Evolutionary conservation across 2,329 filamentous ascomycete species (phyloP).

Genomic region (Cladophialophora exuberans): DNA sequence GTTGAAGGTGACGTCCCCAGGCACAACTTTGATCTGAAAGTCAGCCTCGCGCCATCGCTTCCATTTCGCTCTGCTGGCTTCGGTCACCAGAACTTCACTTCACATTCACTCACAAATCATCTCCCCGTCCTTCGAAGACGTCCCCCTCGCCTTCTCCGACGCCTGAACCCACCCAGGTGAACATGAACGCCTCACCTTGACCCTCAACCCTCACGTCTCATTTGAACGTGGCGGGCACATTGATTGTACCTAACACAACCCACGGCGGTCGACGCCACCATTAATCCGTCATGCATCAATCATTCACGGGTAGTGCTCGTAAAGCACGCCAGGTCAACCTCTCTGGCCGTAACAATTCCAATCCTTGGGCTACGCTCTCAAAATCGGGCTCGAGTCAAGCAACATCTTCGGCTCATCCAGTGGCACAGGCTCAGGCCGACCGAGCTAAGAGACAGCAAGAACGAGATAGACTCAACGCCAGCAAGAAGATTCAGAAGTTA

Average conservation of each 20-base stretch:
- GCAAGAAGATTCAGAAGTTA: slow-evolving; percentile 72
- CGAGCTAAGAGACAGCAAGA: slow-evolving; percentile 79
- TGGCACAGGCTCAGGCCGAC: slow-evolving; percentile 86
- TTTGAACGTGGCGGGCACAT: too few species aligned
- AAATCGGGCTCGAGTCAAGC: slow-evolving; percentile 7
- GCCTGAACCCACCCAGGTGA: too few species aligned
- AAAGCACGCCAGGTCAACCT: slow-evolving; percentile 92
- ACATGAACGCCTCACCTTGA: too few species aligned
- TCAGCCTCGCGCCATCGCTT: slow-evolving; percentile 20
- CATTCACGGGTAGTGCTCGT: slow-evolving; percentile 85
- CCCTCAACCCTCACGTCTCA: neutral
- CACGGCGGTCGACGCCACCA: neutral
- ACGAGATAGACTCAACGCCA: slow-evolving; percentile 74
- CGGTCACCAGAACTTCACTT: neutral
- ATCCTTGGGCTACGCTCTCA: slow-evolving; percentile 69
- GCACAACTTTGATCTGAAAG: too few species aligned
- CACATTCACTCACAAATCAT: neutral
- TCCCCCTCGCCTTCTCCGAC: neutral
- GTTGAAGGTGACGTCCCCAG: neutral
- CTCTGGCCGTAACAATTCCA: slow-evolving; percentile 72
- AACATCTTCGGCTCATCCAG: slow-evolving; percentile 64
- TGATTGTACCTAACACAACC: neutral
- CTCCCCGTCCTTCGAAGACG: neutral
- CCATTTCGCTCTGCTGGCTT: slow-evolving; percentile 11
- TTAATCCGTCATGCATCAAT: slow-evolving; percentile 73